phyloP scores from a whole-genome alignment of 768 basidiomycete genomes.

The Rhodotorula sphaerocarpa region DNA sequence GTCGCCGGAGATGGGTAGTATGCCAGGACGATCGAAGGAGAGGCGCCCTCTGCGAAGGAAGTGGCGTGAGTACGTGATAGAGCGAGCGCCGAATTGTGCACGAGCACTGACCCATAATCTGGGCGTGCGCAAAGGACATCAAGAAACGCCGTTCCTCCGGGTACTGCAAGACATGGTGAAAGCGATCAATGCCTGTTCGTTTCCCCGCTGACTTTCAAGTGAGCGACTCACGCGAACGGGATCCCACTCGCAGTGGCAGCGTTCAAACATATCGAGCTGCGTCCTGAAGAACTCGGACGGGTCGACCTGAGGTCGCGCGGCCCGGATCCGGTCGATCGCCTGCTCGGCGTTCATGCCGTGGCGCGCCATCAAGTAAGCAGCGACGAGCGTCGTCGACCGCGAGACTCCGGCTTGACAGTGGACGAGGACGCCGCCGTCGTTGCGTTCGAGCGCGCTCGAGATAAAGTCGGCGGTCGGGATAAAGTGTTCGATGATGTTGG shows the following conservation, averaged over 20 bases:
- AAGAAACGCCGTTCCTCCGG: conserved; percentile 38
- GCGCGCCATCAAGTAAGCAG: conserved; percentile 37
- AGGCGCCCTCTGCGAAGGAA: conserved; percentile 36
- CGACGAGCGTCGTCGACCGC: conserved; percentile 37
- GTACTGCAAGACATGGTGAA: conserved; percentile 15
- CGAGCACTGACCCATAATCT: conserved; percentile 32
- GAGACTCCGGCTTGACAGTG: conserved; percentile 40
- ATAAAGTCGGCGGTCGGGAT: conserved; percentile 30
- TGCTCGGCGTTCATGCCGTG: conserved; percentile 37
- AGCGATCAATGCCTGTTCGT: background rate
- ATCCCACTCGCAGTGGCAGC: conserved; percentile 38
- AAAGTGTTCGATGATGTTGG: conserved; percentile 38
- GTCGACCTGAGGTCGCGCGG: conserved; percentile 32
- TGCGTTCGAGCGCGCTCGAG: background rate
- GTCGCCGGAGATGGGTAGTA: conserved; percentile 39
- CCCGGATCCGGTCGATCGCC: conserved; percentile 33
- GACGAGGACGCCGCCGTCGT: conserved; percentile 35
- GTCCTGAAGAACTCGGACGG: conserved; percentile 37
- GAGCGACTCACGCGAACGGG: conserved; percentile 32
- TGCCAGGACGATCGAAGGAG: conserved; percentile 36
- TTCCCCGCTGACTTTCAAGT: too few species aligned
- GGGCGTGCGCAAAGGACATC: conserved; percentile 34
- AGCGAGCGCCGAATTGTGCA: too few species aligned
- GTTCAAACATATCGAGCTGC: conserved; percentile 40
- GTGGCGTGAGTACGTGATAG: background rate